Base-by-base conservation (phyloP, 495 filamentous ascomycete species). In the Podospora bellae-mahoneyi region DNA sequence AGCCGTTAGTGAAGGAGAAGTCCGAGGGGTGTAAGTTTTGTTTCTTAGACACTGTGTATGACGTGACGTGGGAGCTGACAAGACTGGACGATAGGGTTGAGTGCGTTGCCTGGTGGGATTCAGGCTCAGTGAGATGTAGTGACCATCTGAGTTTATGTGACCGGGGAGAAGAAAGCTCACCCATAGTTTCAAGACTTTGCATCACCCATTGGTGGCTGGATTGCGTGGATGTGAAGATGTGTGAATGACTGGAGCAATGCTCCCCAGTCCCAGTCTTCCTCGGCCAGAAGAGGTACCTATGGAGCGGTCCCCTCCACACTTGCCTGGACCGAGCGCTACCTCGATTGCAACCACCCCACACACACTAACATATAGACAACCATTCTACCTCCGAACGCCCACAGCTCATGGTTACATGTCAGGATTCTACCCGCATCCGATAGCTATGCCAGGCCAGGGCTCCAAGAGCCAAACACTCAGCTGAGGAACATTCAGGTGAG, bases 1-100 rank as follows among this genome's bases (percentile, higher is more conserved):
- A 64, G 15, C 65, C 67, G 59, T 61, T 69, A 2, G 76, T 71
- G 5, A 23, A 71, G 9, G 77, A 79, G 57, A 70, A 76, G 13
- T 75, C 75, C 32, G 77, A 77, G 34, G 72, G 73, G 32, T 79
- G 77, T 78, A 64, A 70, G 75, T 71, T 56, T 56, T 65, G 28
- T n/a, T 58, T 58, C 23, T 48, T 48, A 3, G 39, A 48, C 30
- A 4, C 7, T 7, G 30, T 6, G 4, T 32, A 4, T 48, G 7
- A 48, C 2, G 39, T 5, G 6, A 48, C 13, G 39, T 48, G 39
- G 13, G 13, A 48, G 39, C 39, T 48, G 39, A 48, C 39, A 13
- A 48, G 13, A 48, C 9, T 48, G 39, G 13, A 48, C 13, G 39
- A 48, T 9, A 48, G 39, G 39, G 39, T 10, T 48, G 39, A 48